Percentiles rank a stretch among this genome's conserved stretches.
phyloP scores from a whole-genome alignment of 2,329 filamentous ascomycete genomes.

The Xylogone sp. region DNA sequence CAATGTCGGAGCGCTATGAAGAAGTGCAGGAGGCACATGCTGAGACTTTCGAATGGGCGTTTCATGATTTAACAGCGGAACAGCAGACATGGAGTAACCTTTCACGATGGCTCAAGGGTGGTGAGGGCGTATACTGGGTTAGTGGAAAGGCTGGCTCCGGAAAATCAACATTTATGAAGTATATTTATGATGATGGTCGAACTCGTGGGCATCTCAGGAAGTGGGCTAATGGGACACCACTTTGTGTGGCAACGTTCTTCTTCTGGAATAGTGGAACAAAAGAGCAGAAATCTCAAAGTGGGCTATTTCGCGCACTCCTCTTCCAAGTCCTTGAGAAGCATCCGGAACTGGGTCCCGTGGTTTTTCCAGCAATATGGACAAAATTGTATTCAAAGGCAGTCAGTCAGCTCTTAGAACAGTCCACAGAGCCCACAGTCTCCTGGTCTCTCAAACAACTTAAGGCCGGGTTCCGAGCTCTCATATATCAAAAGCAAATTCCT shows the following conservation, averaged over 20 bases:
- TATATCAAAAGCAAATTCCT: not conserved
- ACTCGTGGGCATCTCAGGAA: not conserved
- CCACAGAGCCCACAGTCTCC: conserved; percentile 1
- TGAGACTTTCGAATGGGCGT: conserved; percentile 36
- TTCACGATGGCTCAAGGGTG: conserved; percentile 21
- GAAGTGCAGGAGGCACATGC: conserved; percentile 7
- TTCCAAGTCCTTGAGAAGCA: conserved; percentile 5
- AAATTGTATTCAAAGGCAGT: conserved; percentile 6
- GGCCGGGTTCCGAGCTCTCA: conserved; percentile 4
- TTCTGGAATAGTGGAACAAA: conserved; percentile 15
- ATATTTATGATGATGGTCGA: conserved; percentile 9
- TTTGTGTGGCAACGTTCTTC: conserved; percentile 5
- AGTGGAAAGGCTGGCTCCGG: conserved; percentile 41
- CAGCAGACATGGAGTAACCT: conserved; percentile 1
- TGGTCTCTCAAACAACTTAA: conserved; percentile 9
- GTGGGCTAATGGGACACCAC: not conserved
- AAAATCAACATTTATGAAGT: conserved; percentile 43
- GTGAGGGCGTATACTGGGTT: conserved; percentile 32
- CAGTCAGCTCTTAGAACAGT: conserved; percentile 4
- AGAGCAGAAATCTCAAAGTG: conserved; percentile 16
- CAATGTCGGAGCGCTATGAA: conserved; percentile 8
- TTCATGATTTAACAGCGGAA: conserved; percentile 10
- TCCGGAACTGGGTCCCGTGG: not conserved
- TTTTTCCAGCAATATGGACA: not conserved
- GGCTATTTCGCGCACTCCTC: conserved; percentile 13